Percentiles rank a stretch among this genome's conserved stretches.
Conservation (phyloP, 2,329 filamentous ascomycete species). For the Didymella arachidicola region DNA sequence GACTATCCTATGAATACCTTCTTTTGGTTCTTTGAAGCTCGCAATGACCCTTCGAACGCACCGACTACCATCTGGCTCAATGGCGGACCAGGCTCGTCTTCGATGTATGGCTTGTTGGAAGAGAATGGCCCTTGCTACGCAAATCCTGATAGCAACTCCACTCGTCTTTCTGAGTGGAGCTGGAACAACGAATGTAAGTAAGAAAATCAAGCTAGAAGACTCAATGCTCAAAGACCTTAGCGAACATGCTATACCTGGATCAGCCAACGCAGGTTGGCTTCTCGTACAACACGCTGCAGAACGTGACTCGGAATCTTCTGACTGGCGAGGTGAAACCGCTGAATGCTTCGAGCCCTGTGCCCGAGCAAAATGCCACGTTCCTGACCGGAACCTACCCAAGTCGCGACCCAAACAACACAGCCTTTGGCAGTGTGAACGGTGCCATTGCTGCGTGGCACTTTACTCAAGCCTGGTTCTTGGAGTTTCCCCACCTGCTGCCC, state of each 20-base stretch:
- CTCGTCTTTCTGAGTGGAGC: conserved; percentile 28
- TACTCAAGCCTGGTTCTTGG: conserved; percentile 32
- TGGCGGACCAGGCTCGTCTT: conserved; percentile 29
- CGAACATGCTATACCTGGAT: conserved; percentile 67
- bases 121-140: conserved; percentile 31
- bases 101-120: conserved; percentile 29
- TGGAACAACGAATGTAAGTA: conserved; percentile 41
- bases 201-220: fast-evolving
- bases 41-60: conserved; percentile 28
- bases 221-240: background rate
- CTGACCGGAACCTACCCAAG: conserved; percentile 30
- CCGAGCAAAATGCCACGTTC: conserved; percentile 29
- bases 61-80: conserved; percentile 30
- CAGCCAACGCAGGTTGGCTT: conserved; percentile 69
- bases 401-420: conserved; percentile 28
- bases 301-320: conserved; percentile 29
- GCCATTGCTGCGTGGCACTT: conserved; percentile 33
- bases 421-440: conserved; percentile 29
- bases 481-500: conserved; percentile 31
- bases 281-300: conserved; percentile 53
- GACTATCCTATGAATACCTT: conserved; percentile 33
- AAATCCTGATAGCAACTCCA: conserved; percentile 31
- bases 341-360: conserved; percentile 24
- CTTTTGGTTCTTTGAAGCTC: conserved; percentile 35
- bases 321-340: conserved; percentile 23